These are phyloP conservation scores for Debaryomyces maramus DNA, from an alignment of 805 yeast species.

Conservation along the genomic window DNA sequence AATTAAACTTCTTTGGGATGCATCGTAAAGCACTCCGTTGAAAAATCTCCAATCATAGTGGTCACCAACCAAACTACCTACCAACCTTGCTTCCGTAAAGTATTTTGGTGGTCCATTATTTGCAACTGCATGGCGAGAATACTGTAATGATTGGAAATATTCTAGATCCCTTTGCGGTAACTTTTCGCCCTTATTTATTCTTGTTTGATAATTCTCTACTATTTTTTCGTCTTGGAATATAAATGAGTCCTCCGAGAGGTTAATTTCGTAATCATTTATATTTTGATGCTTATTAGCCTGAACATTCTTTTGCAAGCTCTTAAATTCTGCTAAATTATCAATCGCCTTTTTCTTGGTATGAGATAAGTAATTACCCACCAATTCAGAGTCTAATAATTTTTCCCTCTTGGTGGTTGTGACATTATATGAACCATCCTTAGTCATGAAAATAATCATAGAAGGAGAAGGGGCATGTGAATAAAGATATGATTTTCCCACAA, in stretches of 20 bases:
- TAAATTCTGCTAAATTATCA: conserved; percentile 33
- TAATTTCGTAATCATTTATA: conserved; percentile 16
- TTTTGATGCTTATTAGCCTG: conserved; percentile 14
- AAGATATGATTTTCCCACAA: conserved; percentile 36
- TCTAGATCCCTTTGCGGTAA: conserved; percentile 27
- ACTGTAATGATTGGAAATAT: conserved; percentile 37
- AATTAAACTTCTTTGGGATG: conserved; percentile 18
- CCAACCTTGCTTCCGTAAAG: conserved; percentile 34
- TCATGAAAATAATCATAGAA: conserved; percentile 35
- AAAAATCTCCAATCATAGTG: conserved; percentile 65
- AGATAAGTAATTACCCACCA: conserved; percentile 27
- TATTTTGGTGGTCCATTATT: conserved; percentile 31
- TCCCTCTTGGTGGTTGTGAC: conserved; percentile 24
- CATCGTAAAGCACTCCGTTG: conserved; percentile 51
- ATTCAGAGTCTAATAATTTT: conserved; percentile 32
- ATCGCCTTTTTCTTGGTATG: conserved; percentile 12
- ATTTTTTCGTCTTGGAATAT: conserved; percentile 21
- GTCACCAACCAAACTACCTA: conserved; percentile 44
- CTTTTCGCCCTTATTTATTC: conserved; percentile 3
- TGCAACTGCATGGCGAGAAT: conserved; percentile 18
- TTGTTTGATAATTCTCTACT: conserved; percentile 12
- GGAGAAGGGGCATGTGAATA: conserved; percentile 44
- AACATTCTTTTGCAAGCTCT: conserved; percentile 15
- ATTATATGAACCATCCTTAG: conserved; percentile 35
- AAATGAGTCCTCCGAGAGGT: conserved; percentile 18